Percentiles rank a stretch among this genome's conserved stretches.
Conservation (phyloP, 2,329 filamentous ascomycete genomes). For the Aspergillus brunneoviolaceus region DNA sequence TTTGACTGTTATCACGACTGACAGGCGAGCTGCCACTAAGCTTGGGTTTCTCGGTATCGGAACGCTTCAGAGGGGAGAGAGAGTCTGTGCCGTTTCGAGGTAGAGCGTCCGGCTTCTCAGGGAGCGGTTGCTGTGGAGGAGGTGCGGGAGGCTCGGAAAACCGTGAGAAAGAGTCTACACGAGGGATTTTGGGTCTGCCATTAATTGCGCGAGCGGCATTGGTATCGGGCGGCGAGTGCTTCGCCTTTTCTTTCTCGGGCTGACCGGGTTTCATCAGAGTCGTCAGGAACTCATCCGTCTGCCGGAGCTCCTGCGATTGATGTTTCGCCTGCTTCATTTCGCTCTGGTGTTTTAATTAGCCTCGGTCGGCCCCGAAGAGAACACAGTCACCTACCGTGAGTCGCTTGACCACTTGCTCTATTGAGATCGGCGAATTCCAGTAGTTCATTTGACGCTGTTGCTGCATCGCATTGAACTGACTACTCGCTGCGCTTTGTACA, state of each 20-base stretch:
- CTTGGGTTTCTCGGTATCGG: conserved; percentile 73
- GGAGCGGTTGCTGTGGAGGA: conserved; percentile 86
- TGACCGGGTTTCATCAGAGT: conserved; percentile 71
- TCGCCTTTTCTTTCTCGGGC: conserved; percentile 52
- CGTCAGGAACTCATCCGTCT: conserved; percentile 78
- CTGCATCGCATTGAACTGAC: conserved; percentile 58
- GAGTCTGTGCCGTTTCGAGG: conserved; percentile 47
- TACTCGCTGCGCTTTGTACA: conserved; percentile 55
- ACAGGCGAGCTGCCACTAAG: conserved; percentile 47
- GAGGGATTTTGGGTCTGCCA: conserved; percentile 49
- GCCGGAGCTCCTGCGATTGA: conserved; percentile 79
- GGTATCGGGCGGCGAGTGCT: conserved; percentile 46
- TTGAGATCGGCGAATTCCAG: conserved; percentile 84
- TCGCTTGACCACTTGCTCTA: conserved; percentile 90
- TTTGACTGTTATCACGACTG: conserved; percentile 65
- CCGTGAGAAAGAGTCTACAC: conserved; percentile 73
- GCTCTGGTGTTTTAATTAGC: conserved; percentile 54
- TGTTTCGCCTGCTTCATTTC: conserved; percentile 89
- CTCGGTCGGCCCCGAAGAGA: conserved; percentile 20
- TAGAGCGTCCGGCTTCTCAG: conserved; percentile 79
- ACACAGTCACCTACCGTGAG: conserved; percentile 60
- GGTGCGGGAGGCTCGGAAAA: conserved; percentile 94
- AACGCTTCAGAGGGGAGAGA: conserved; percentile 64
- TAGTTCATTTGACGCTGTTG: conserved; percentile 77
- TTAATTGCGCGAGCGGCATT: conserved; percentile 48